phyloP scores from a whole-genome alignment of 2,329 filamentous ascomycete genomes.

The Neonectria magnoliae region DNA sequence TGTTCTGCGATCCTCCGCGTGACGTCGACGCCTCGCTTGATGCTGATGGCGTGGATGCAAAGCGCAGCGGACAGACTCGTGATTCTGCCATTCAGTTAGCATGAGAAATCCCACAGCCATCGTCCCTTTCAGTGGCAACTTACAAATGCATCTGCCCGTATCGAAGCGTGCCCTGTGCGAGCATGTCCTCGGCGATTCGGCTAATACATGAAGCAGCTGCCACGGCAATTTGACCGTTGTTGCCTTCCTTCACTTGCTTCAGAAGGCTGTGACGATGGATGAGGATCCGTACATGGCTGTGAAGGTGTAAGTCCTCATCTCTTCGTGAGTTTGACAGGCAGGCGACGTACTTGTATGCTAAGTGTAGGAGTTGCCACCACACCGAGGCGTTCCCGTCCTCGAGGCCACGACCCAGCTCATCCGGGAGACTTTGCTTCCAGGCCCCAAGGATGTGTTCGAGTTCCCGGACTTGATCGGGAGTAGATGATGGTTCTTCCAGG shows the following conservation, averaged over 20 bases:
- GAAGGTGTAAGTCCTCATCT: background rate
- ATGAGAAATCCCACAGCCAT: too few relatives aligned
- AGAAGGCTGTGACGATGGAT: slow-evolving; percentile 50
- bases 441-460: slow-evolving; percentile 46
- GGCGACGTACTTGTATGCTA: slow-evolving; percentile 48
- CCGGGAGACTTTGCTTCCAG: slow-evolving; percentile 49
- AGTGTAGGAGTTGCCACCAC: slow-evolving; percentile 50
- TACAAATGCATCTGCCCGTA: slow-evolving; percentile 53
- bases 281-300: slow-evolving; percentile 49
- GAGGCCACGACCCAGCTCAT: slow-evolving; percentile 41
- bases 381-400: slow-evolving; percentile 49
- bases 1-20: slow-evolving; percentile 49
- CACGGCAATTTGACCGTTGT: slow-evolving; percentile 44
- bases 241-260: slow-evolving; percentile 36
- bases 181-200: slow-evolving; percentile 52
- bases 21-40: slow-evolving; percentile 47
- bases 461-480: slow-evolving; percentile 40
- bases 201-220: slow-evolving; percentile 49
- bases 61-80: slow-evolving; percentile 51
- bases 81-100: slow-evolving; percentile 38
- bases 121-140: slow-evolving; percentile 11
- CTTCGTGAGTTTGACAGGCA: too few relatives aligned
- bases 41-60: slow-evolving; percentile 51
- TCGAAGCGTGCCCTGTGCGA: slow-evolving; percentile 45
- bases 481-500: slow-evolving; percentile 45